These are phyloP conservation scores for Candida nanaspora DNA, from an alignment of 805 yeast genomes.

Conservation along the genomic window DNA sequence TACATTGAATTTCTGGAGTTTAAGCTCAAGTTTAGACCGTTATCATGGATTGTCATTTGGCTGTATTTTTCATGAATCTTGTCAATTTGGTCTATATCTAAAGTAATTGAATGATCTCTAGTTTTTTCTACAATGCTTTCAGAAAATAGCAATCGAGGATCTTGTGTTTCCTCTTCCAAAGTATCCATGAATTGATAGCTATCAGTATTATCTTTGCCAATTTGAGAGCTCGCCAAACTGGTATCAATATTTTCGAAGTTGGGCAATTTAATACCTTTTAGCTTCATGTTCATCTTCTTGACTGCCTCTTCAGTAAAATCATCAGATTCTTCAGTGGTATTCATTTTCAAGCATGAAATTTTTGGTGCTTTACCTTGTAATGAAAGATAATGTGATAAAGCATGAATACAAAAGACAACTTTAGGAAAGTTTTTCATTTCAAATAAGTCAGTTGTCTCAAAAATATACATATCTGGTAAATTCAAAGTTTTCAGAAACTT, in stretches of 20 bases:
- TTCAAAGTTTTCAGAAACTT: slow-evolving; percentile 58
- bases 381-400: slow-evolving; percentile 68
- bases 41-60: slow-evolving; percentile 9
- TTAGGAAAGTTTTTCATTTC: slow-evolving; percentile 90
- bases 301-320: slow-evolving; percentile 63
- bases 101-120: no score
- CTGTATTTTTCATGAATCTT: slow-evolving; percentile 23
- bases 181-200: no score
- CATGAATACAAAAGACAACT: slow-evolving; percentile 90
- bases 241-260: slow-evolving; percentile 50
- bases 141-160: slow-evolving; percentile 17
- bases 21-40: slow-evolving; percentile 3
- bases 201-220: slow-evolving; percentile 4
- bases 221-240: slow-evolving; percentile 16
- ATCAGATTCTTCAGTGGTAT: slow-evolving; percentile 49
- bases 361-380: slow-evolving; percentile 34
- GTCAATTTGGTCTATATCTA: slow-evolving; percentile 16
- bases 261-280: slow-evolving; percentile 64
- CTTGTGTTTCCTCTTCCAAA: slow-evolving; percentile 1
- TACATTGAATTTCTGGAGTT: neutral
- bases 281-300: slow-evolving; percentile 58
- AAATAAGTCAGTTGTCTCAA: slow-evolving; percentile 88
- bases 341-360: slow-evolving; percentile 27
- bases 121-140: slow-evolving; percentile 6
- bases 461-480: slow-evolving; percentile 82